phyloP scores from a whole-genome alignment of 306 rosid genomes.

The Morella rubra region DNA sequence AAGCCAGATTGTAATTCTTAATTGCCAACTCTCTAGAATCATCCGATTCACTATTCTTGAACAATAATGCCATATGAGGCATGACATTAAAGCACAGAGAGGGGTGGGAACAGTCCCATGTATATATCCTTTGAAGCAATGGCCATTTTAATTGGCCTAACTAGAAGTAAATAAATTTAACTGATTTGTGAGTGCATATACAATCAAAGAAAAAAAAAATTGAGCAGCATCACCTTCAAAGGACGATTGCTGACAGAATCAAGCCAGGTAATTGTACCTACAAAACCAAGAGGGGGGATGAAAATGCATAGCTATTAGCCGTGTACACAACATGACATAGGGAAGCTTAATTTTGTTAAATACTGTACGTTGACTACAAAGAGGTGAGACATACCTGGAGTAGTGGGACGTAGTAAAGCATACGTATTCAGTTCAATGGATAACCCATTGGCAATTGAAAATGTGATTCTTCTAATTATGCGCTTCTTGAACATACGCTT shows the following conservation, averaged over 20 bases:
- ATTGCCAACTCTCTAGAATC: neutral
- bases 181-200: neutral
- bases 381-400: slow-evolving; percentile 54
- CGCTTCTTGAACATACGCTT: slow-evolving; percentile 93
- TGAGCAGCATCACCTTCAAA: slow-evolving; percentile 64
- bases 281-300: slow-evolving; percentile 27
- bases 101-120: too few species aligned
- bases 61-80: neutral
- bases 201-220: slow-evolving; percentile 1
- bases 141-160: neutral
- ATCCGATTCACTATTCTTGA: neutral
- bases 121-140: neutral
- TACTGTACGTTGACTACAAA: slow-evolving; percentile 15
- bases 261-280: slow-evolving; percentile 90
- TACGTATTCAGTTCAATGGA: slow-evolving; percentile 71
- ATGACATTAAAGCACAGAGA: too few species aligned
- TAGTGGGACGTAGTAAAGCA: slow-evolving; percentile 85
- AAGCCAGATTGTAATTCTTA: neutral
- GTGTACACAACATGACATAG: slow-evolving; percentile 23
- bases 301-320: slow-evolving; percentile 14
- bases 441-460: slow-evolving; percentile 61
- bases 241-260: slow-evolving; percentile 88
- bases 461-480: slow-evolving; percentile 57
- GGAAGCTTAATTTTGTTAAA: slow-evolving; percentile 17
- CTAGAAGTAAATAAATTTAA: neutral